Base-by-base conservation (phyloP, 1,284 basidiomycete species). In the Ustilago cynodontis region DNA sequence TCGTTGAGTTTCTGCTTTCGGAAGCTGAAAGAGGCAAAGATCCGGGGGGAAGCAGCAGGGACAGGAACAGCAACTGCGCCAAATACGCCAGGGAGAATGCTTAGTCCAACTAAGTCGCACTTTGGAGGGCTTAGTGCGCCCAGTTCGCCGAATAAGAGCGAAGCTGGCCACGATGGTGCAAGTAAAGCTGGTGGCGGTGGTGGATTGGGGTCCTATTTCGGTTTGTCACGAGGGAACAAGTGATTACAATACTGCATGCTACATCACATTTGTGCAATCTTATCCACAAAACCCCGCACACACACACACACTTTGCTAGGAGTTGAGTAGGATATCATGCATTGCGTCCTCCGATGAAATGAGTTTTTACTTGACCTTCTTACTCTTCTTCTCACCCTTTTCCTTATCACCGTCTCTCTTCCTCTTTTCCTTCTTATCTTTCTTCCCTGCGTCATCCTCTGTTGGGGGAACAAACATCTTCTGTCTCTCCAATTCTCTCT, bases 1-100 rank as follows among this genome's bases (percentile, higher is more conserved):
- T 85, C 65, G 80, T 86, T 53, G 84, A 86, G 55, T 86, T 85
- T 45, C 65, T 86, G 1, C 72, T 86, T 0, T 79, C 78, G 0
- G 84, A 86, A 54, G 83, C 82, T 0, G 82, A 84, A 26, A 61
- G 78, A 9, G 71, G 80, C n/a, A 0, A 65, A 59, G 26, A 28
- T 31, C 20, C 31, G 33, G 6, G 33, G 33, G 4, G 35, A 37
- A 8, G 39, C 8, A 8, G 47, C 49, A 22, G 57, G 8, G 0
- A 35, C 3, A 10, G 67, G 9, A 0, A 49, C 9, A 11, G 43
- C 16, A 20, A 35, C 29, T 1, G 22, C 28, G 18, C 45, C 62
- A 14, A 59, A 35, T 20, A 56, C 60, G 8, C 51, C 55, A 33
- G 45, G 29, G 2, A 26, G 49, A 18, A 22, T 72, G 47, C 59